Conservation (phyloP, 208 protist species). For the Porcisia hertigi region DNA sequence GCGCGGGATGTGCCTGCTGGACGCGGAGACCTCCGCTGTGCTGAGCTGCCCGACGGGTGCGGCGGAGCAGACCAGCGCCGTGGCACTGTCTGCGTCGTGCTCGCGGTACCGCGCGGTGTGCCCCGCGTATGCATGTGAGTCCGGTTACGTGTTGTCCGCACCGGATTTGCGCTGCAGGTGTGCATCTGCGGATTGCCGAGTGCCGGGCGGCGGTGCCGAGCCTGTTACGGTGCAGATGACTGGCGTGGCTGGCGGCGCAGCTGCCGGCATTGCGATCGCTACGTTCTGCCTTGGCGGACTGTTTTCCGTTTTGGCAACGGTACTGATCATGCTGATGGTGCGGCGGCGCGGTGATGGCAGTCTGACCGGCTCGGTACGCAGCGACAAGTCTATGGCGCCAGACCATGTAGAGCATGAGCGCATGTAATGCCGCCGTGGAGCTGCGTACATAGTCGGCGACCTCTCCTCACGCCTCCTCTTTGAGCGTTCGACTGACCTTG, state of each 20-base stretch:
- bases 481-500: not conserved
- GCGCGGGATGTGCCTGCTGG: slow-evolving; percentile 48
- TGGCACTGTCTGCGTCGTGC: slow-evolving; percentile 12
- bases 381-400: not conserved
- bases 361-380: not conserved
- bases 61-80: slow-evolving; percentile 9
- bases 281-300: slow-evolving; percentile 9
- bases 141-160: slow-evolving; percentile 14
- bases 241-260: slow-evolving; percentile 13
- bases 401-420: too few species aligned
- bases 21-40: slow-evolving; percentile 19
- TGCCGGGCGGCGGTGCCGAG: not conserved
- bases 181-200: slow-evolving; percentile 7
- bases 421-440: not conserved
- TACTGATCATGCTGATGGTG: slow-evolving; percentile 8
- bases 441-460: not conserved
- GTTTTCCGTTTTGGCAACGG: not conserved
- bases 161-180: slow-evolving; percentile 7
- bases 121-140: slow-evolving; percentile 14
- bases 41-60: slow-evolving; percentile 31
- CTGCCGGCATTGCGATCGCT: slow-evolving; percentile 17
- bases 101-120: slow-evolving; percentile 15
- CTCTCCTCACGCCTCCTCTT: not conserved
- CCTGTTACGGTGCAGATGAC: slow-evolving; percentile 5
- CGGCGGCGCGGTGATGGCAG: slow-evolving; percentile 2